phyloP scores from a whole-genome alignment of 2,329 filamentous ascomycete species.

The Fusarium sp. region DNA sequence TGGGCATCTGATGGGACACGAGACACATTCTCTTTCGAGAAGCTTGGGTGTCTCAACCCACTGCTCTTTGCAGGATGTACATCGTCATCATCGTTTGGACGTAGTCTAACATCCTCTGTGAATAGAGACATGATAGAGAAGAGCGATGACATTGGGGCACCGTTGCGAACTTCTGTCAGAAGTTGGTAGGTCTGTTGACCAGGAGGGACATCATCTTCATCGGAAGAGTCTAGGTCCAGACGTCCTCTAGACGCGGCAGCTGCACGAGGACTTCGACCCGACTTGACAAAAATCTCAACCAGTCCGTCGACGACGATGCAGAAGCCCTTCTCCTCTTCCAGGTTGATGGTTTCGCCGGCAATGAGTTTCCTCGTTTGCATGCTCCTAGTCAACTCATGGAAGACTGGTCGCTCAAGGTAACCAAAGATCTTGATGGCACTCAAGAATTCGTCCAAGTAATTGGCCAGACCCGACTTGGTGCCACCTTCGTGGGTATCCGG shows the following conservation, averaged over 20 bases:
- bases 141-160: constrained; percentile 96
- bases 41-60: constrained; percentile 46
- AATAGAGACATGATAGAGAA: constrained; percentile 98
- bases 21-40: constrained; percentile 33
- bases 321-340: constrained; percentile 98
- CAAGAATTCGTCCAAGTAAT: constrained; percentile 96
- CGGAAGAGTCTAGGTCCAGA: constrained; percentile 57
- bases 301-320: constrained; percentile 96
- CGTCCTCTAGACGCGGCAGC: constrained; percentile 38
- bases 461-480: constrained; percentile 90
- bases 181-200: constrained; percentile 91
- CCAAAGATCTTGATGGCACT: constrained; percentile 99
- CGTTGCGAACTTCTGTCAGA: constrained; percentile 96
- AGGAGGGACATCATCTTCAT: constrained; percentile 76
- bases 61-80: constrained; percentile 41
- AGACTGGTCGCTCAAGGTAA: constrained; percentile 94
- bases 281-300: constrained; percentile 98
- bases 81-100: constrained; percentile 69
- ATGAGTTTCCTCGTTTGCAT: constrained; percentile 99
- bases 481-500: constrained; percentile 92
- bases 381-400: constrained; percentile 95
- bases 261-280: constrained; percentile 67
- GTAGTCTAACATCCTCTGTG: constrained; percentile 91
- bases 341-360: constrained; percentile 91
- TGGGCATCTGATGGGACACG: constrained; percentile 35